Base-by-base conservation (phyloP, 805 yeast genomes). In the Monosporozyma unispora region DNA sequence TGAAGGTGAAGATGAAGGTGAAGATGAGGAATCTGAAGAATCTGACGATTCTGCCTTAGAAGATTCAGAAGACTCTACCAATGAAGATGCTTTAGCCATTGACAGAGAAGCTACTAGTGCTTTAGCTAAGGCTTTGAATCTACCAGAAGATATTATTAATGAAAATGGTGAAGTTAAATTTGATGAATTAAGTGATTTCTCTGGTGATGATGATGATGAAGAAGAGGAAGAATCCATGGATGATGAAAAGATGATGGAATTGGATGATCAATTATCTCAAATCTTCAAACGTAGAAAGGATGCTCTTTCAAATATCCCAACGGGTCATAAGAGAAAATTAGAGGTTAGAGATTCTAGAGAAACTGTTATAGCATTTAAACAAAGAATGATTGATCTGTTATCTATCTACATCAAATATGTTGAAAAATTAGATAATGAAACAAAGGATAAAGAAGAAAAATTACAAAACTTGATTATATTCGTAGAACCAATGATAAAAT, bases 191-290 rank as follows among this genome's bases (percentile, higher is more conserved):
- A 77, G 72, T 40, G 80, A 50, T n/a, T 57, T 64, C 28, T 67
- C 61, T 28, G 72, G 66, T 55, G 62, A 70, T 11, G 72, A 68
- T 12, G 81, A 74, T 4, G 78, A 73, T 27, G 82, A 77, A 27
- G 76, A 78, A 6, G 82, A 78, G 23, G 86, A 82, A 47, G 95
- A 86, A 56, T 81, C 91, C 0, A 87, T 89, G 95, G 95, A 90
- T 52, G 97, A 90, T 66, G 96, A 90, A 58, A 89, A 89, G 63
- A 91, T 91, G 98, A 81, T 89, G 82, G 95, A 90, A 19, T 77
- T 91, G 58, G 98, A 91, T 62, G 85, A 76, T 21, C 93, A 88
- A 52, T 70, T 91, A 28, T 79, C 96, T 0, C 76, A 76, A 48
- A 91, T 91, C 49, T 91, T 91, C 75, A 79, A 84, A 59, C 91